Conservation (phyloP, 768 basidiomycete species). For the Tulasnella sp. region DNA sequence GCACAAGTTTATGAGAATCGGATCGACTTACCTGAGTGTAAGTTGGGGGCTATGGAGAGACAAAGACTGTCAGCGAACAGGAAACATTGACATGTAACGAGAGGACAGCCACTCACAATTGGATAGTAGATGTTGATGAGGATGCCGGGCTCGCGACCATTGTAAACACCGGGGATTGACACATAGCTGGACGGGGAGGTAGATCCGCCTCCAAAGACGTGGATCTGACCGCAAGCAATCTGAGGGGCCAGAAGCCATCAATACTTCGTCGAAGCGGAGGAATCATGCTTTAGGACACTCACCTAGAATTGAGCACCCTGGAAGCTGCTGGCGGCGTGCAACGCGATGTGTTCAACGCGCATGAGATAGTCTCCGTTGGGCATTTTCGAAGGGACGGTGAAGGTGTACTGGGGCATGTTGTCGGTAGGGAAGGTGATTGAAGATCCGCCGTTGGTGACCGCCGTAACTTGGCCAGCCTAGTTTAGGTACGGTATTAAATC, state of each 20-base stretch:
- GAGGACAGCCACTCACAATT: neutral
- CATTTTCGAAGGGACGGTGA: neutral
- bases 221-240: neutral
- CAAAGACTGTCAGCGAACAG: neutral
- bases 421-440: constrained; percentile 5
- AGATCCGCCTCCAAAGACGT: neutral
- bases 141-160: neutral
- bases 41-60: neutral
- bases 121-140: neutral
- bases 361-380: neutral
- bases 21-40: neutral
- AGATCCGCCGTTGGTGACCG: neutral
- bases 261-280: neutral
- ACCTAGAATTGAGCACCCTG: neutral
- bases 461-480: neutral
- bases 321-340: neutral
- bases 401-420: neutral
- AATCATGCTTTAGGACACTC: neutral
- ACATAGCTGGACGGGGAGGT: neutral
- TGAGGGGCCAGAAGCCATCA: neutral
- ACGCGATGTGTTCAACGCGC: constrained; percentile 8
- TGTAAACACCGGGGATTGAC: neutral
- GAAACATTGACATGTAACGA: neutral
- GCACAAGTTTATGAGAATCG: neutral
- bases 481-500: neutral